Evolutionary conservation across 1,284 basidiomycete genomes (phyloP), one percentile per base, ranked within the genome.

Genomic region (Athelia psychrophila): DNA sequence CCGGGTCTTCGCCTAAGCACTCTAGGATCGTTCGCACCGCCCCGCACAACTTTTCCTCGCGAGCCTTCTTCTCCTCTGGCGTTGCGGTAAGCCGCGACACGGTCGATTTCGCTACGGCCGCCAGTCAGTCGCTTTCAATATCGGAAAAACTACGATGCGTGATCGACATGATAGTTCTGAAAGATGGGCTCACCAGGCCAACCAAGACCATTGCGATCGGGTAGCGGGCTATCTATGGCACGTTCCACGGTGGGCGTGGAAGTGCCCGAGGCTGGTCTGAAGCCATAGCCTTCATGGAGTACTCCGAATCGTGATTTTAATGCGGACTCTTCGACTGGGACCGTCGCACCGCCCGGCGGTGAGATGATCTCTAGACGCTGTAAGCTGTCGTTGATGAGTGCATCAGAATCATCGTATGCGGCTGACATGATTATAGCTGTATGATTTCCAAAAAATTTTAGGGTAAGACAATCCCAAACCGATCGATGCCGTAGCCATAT

Each of bases 1-100:
- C 85, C 2, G 97, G 97, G 75, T 99, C 97, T 72, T 99, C 97
- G 48, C 97, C 97, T 54, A 99, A 94, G 67, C 95, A 98, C 64
- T 98, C 95, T 45, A 99, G 83, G 30, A 99, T 88, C 22, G 92
- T 93, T 46, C 91, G 85, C 54, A 99, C 90, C 2, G 97, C 97
- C 47, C 76, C 76, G 2, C 90, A 79, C 60, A 99, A 85, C 54
- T 86, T 89, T 56, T 83, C 77, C 65, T 95, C 86, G 50, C 93
- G 82, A 42, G 76, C 84, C 2, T 74, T 73, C 50, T 82, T 84
- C 69, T 96, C 89, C 47, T 78, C 80, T 1, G 86, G 79, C 0
- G 91, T 88, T 3, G 89, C 88, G 64, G 92, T 85, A 44, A 97
- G 76, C 48, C 95, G 84, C 40, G 86, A 84, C 48, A 95, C 73